Percentiles rank a stretch among this genome's conserved stretches.
Evolutionary conservation across 2,329 filamentous ascomycete species (phyloP).

Genomic region (Mollisiaceae sp.): DNA sequence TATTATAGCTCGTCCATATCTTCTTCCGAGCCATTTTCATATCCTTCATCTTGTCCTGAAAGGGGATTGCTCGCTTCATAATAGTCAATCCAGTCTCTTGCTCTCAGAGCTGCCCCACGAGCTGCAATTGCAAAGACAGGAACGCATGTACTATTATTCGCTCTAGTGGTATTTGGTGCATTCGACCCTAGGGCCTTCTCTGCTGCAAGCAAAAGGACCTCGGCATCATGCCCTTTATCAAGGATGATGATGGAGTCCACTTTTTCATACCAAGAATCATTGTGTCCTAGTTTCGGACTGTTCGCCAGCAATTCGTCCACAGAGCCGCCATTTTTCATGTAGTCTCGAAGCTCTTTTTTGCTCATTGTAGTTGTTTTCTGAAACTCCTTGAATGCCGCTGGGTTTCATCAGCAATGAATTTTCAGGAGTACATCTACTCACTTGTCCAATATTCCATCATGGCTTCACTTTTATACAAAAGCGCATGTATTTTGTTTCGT

Average conservation of each 20-base stretch:
- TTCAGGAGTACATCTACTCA: not conserved
- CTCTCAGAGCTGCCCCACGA: slow-evolving; percentile 22
- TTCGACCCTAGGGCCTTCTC: slow-evolving; percentile 10
- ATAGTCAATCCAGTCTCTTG: slow-evolving; percentile 16
- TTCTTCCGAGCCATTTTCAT: not conserved
- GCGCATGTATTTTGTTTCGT: not conserved
- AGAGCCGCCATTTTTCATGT: not conserved
- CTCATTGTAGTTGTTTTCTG: not conserved
- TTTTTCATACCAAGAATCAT: slow-evolving; percentile 12
- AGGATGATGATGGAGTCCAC: slow-evolving; percentile 19
- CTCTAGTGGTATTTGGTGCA: not conserved
- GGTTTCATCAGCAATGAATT: not conserved
- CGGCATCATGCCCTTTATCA: slow-evolving; percentile 9
- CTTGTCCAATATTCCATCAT: not conserved
- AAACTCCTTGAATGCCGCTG: not conserved
- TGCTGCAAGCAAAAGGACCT: slow-evolving; percentile 4
- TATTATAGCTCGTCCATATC: not conserved
- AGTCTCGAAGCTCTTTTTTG: not conserved
- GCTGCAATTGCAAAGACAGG: slow-evolving; percentile 16
- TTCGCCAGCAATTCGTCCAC: not conserved
- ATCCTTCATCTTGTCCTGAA: slow-evolving; percentile 2
- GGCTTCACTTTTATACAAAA: not conserved
- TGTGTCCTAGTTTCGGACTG: not conserved
- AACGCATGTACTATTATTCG: slow-evolving; percentile 1
- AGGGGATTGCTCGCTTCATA: slow-evolving; percentile 9